Conservation (phyloP, 257 asterid species). For the Gardenia jasminoides region DNA sequence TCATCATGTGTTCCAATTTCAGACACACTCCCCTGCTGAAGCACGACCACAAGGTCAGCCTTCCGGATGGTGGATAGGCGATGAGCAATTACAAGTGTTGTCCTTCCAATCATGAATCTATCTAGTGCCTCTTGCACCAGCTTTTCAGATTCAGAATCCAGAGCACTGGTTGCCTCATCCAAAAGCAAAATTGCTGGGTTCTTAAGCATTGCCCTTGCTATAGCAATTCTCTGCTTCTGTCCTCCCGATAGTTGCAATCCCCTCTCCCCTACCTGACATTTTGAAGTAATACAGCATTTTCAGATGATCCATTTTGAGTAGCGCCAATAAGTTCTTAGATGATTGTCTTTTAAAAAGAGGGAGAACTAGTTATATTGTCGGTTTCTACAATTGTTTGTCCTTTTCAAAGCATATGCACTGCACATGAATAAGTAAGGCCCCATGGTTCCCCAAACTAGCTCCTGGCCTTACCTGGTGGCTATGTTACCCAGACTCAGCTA, state of each 20-base stretch:
- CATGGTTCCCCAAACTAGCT: too few species aligned
- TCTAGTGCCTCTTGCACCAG: slow-evolving; percentile 92
- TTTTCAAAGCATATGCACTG: neutral
- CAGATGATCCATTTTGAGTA: neutral
- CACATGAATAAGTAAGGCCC: too few species aligned
- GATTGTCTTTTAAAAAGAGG: neutral
- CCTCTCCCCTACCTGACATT: slow-evolving; percentile 72
- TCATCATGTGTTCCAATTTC: slow-evolving; percentile 91
- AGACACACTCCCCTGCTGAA: slow-evolving; percentile 47
- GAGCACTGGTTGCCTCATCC: slow-evolving; percentile 91
- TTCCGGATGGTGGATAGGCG: slow-evolving; percentile 85
- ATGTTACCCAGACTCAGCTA: too few species aligned
- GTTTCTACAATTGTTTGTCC: neutral
- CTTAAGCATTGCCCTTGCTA: slow-evolving; percentile 89
- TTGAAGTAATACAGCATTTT: slow-evolving; percentile 5
- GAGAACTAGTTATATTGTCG: neutral
- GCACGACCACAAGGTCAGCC: slow-evolving; percentile 79
- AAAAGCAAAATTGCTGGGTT: slow-evolving; percentile 73
- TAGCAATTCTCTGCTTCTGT: slow-evolving; percentile 88
- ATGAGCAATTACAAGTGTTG: slow-evolving; percentile 88
- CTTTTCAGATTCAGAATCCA: slow-evolving; percentile 87
- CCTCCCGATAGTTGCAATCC: slow-evolving; percentile 93
- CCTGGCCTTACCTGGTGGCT: too few species aligned
- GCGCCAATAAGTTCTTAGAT: neutral
- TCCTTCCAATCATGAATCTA: slow-evolving; percentile 87